Percentiles rank a stretch among this genome's conserved stretches.
Conservation (phyloP, 441 rosid species). For the Bocquillonia castaneifolia region DNA sequence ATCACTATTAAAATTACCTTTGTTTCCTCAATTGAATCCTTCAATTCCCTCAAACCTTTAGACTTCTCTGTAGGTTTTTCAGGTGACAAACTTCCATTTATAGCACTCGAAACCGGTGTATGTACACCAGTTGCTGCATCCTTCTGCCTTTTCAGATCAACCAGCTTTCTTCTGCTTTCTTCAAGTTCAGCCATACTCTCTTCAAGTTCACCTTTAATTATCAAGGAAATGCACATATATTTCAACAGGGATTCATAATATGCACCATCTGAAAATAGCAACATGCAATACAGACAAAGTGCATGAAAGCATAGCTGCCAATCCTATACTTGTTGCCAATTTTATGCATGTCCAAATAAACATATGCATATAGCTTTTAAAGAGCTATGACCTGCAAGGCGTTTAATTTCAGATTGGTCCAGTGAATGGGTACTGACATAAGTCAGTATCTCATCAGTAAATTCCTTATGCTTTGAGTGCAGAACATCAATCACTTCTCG, state of each 20-base stretch:
- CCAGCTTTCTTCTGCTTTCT: conserved; percentile 84
- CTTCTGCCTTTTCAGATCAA: conserved; percentile 77
- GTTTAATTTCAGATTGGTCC: conserved; percentile 70
- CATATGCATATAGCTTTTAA: conserved; percentile 5
- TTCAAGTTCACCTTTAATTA: conserved; percentile 70
- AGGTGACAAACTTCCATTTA: conserved; percentile 71
- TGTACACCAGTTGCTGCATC: conserved; percentile 61
- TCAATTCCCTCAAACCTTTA: conserved; percentile 60
- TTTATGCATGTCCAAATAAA: conserved; percentile 3
- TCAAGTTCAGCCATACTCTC: conserved; percentile 85
- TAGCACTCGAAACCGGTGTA: conserved; percentile 44
- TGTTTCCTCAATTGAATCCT: conserved; percentile 72
- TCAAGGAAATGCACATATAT: conserved; percentile 18
- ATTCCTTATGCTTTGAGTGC: conserved; percentile 64
- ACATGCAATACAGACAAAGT: not conserved
- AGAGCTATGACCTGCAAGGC: conserved; percentile 53
- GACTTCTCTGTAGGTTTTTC: conserved; percentile 71
- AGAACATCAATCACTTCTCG: conserved; percentile 53
- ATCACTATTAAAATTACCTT: conserved; percentile 44
- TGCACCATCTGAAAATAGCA: conserved; percentile 6
- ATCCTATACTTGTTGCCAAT: conserved; percentile 1
- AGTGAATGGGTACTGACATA: conserved; percentile 45
- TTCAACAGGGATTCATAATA: conserved; percentile 28
- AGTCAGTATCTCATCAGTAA: conserved; percentile 44
- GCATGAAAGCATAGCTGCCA: not conserved